A percentile compares a stretch with the other conserved stretches of the same genome.
Conservation (phyloP, 768 basidiomycete species). For the Imleria badia region DNA sequence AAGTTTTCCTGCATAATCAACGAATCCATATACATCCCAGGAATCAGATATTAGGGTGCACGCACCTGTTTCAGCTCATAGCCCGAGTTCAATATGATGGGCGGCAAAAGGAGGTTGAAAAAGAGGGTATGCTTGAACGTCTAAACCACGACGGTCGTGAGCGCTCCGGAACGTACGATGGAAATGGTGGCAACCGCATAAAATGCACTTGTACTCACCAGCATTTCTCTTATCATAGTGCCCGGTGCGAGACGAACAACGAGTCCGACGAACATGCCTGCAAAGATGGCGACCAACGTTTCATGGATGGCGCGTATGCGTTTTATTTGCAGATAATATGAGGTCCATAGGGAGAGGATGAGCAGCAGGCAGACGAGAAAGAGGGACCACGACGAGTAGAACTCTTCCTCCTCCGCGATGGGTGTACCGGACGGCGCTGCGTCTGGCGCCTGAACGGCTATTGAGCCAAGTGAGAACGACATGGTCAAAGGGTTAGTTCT, state of each 20-base stretch:
- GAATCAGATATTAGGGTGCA: not conserved
- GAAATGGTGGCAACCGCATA: not conserved
- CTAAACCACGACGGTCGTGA: constrained; percentile 41
- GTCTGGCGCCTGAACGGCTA: constrained; percentile 30
- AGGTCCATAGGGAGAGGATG: constrained; percentile 91
- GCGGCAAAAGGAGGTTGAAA: constrained; percentile 97
- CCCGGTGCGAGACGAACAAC: constrained; percentile 89
- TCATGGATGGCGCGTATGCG: constrained; percentile 94
- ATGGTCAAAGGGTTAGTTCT: constrained; percentile 25
- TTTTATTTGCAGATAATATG: constrained; percentile 97
- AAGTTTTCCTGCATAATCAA: constrained; percentile 78
- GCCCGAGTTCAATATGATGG: constrained; percentile 97
- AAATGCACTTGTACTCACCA: constrained; percentile 60
- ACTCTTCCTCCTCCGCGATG: constrained; percentile 76
- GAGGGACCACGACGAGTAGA: constrained; percentile 92
- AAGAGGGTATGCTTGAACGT: constrained; percentile 97
- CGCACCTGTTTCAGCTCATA: constrained; percentile 94
- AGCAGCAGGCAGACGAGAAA: constrained; percentile 91
- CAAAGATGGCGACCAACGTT: constrained; percentile 92
- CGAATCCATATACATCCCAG: not conserved
- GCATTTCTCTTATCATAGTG: constrained; percentile 94
- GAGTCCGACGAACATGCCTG: constrained; percentile 94
- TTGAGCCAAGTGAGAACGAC: constrained; percentile 38
- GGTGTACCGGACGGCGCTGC: constrained; percentile 34
- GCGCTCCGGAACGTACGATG: not conserved